Percentiles rank a stretch among this genome's conserved stretches.
Evolutionary conservation across 2,329 filamentous ascomycete species (phyloP).

Genomic region (Pyrenochaeta sp.): DNA sequence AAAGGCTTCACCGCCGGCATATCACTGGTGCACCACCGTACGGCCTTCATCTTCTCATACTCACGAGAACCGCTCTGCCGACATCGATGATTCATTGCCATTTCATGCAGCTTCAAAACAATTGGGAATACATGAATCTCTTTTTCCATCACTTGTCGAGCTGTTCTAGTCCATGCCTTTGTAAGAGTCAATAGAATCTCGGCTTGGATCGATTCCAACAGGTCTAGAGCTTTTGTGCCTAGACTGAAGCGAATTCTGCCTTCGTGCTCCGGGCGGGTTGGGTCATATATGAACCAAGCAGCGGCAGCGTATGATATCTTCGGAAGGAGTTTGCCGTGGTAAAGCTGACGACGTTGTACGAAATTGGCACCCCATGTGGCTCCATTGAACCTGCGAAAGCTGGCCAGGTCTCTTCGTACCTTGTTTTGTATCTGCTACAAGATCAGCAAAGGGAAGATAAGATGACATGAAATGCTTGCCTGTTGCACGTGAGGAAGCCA

Average conservation of each 20-base stretch:
- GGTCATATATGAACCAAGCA: slow-evolving; percentile 6
- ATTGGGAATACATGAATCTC: slow-evolving; percentile 4
- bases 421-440: background rate
- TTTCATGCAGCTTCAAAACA: background rate
- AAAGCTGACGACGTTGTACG: background rate
- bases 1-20: too few species aligned
- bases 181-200: background rate
- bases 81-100: slow-evolving; percentile 4
- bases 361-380: background rate
- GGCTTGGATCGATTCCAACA: slow-evolving; percentile 1
- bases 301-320: slow-evolving; percentile 1
- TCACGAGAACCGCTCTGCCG: background rate
- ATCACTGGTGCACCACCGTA: background rate
- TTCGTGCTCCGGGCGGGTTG: background rate
- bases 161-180: background rate
- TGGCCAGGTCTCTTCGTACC: background rate
- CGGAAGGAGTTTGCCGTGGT: background rate
- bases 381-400: background rate
- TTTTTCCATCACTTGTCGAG: background rate
- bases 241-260: background rate
- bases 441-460: background rate
- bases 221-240: background rate
- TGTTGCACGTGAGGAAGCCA: background rate
- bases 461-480: background rate
- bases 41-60: background rate